These are phyloP conservation scores for Hypericum perforatum DNA, from an alignment of 345 rosid genomes.

Conservation along the genomic window DNA sequence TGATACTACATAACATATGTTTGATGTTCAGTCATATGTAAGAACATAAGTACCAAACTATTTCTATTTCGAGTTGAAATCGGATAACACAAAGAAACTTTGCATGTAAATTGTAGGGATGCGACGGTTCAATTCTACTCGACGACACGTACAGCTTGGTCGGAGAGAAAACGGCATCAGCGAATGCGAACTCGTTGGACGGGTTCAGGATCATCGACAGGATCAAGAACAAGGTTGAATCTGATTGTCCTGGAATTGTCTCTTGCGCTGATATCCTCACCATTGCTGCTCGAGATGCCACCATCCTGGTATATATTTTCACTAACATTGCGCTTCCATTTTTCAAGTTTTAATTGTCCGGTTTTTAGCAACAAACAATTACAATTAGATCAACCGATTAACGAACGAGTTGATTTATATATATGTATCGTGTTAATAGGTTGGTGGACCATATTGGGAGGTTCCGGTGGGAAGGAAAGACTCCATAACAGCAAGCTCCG, in stretches of 20 bases:
- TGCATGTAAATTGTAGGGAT: conserved; percentile 40
- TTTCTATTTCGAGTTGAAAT: no score
- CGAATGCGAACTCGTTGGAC: conserved; percentile 40
- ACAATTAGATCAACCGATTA: no score
- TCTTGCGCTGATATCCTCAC: conserved; percentile 94
- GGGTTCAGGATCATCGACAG: conserved; percentile 63
- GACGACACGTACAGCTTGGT: conserved; percentile 55
- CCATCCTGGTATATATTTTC: conserved; percentile 44
- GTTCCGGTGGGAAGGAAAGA: conserved; percentile 92
- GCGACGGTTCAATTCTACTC: conserved; percentile 78
- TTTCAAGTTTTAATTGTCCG: no score
- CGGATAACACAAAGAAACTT: no score
- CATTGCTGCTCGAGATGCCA: conserved; percentile 81
- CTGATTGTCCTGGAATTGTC: conserved; percentile 80
- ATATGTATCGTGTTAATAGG: conserved; percentile 32
- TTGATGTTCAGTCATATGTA: no score
- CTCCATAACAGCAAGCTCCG: conserved; percentile 59
- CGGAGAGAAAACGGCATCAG: conserved; percentile 72
- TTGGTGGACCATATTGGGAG: conserved; percentile 95
- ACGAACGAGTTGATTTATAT: no score
- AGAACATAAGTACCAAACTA: no score
- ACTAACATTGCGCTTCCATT: no score
- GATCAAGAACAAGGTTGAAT: conserved; percentile 81
- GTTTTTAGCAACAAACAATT: no score
- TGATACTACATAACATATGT: no score